A percentile compares a stretch with the other conserved stretches of the same genome.
phyloP scores from a whole-genome alignment of 192 early-diverging fungal genomes.

The Piromyces finnis region DNA sequence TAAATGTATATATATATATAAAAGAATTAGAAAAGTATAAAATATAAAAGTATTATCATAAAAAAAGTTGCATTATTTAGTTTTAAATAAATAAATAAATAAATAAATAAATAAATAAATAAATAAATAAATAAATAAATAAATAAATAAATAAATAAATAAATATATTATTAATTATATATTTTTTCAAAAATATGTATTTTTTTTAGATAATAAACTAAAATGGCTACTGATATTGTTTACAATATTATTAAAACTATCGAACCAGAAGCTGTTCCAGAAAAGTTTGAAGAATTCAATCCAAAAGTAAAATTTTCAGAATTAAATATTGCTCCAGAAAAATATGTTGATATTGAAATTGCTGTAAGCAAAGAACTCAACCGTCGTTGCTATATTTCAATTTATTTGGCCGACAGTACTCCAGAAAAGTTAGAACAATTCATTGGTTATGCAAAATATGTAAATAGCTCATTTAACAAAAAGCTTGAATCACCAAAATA shows the following conservation, averaged over 20 bases:
- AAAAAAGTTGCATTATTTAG: too few species aligned
- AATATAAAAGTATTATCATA: too few species aligned
- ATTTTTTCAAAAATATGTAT: too few species aligned
- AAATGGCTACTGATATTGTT: neutral
- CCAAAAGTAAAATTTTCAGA: neutral
- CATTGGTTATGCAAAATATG: neutral
- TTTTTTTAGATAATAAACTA: neutral
- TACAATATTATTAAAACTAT: neutral
- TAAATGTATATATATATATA: too few species aligned
- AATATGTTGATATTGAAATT: neutral
- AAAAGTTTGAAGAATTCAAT: neutral
- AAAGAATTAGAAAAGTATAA: too few species aligned
- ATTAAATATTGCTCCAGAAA: neutral
- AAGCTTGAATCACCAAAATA: neutral
- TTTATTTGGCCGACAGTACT: neutral
- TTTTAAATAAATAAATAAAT: too few species aligned
- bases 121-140: too few species aligned
- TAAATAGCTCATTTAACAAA: neutral
- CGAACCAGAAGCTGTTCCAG: neutral
- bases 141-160: too few species aligned
- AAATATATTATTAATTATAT: too few species aligned
- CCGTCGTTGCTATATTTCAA: neutral
- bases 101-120: too few species aligned
- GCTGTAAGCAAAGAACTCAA: neutral
- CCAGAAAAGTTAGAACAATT: neutral